Conservation (phyloP, 768 basidiomycete genomes). For the Hericium alpestre region DNA sequence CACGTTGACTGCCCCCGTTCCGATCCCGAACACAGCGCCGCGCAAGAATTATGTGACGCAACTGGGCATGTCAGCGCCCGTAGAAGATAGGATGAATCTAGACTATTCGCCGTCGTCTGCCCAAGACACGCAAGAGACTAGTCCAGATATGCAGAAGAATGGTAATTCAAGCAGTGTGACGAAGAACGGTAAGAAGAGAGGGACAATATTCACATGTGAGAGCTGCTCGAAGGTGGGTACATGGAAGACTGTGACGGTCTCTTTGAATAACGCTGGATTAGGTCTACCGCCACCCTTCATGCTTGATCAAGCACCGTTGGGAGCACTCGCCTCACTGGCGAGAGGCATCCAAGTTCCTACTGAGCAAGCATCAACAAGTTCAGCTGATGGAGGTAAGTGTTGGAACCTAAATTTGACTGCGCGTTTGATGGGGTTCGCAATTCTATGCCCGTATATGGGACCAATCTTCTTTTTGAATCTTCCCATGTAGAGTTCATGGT, state of each 20-base stretch:
- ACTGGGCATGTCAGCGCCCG: conserved; percentile 5
- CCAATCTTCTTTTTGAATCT: no score
- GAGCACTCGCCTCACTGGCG: conserved; percentile 96
- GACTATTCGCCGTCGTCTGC: conserved; percentile 6
- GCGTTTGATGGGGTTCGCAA: conserved; percentile 1
- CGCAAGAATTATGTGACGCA: background rate
- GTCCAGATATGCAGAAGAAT: conserved; percentile 13
- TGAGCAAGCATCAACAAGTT: conserved; percentile 96
- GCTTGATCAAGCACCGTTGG: conserved; percentile 96
- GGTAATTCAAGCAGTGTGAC: conserved; percentile 19
- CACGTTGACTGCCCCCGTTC: conserved; percentile 10
- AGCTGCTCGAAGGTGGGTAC: conserved; percentile 76
- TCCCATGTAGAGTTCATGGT: no score
- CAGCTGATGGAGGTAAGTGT: conserved; percentile 77
- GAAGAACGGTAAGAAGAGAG: conserved; percentile 59
- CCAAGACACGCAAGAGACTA: conserved; percentile 7
- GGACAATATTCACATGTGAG: conserved; percentile 84
- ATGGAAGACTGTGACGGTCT: no score
- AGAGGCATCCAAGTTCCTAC: conserved; percentile 78
- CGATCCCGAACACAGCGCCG: conserved; percentile 2
- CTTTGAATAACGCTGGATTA: conserved; percentile 19
- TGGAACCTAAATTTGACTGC: background rate
- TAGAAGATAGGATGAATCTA: conserved; percentile 14
- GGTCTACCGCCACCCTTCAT: conserved; percentile 88
- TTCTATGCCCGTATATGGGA: conserved; percentile 1